Conservation (phyloP, 208 protist genomes). For the Acanthamoeba culbertsoni region DNA sequence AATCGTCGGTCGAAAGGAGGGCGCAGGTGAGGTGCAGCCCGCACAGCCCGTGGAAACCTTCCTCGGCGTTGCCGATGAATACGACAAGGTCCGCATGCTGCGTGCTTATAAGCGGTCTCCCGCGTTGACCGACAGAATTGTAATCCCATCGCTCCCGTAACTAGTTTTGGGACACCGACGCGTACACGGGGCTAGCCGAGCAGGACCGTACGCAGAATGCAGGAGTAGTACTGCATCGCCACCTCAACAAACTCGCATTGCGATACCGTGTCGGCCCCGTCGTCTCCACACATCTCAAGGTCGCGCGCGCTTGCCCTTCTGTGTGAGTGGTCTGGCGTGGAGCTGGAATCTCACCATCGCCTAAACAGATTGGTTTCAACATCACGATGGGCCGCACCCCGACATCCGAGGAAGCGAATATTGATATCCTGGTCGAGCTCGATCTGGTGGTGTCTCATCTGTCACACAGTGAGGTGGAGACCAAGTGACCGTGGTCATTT, state of each 20-base stretch:
- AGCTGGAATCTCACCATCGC: no score
- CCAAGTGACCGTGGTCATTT: neutral
- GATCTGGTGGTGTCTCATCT: neutral
- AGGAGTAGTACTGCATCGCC: neutral
- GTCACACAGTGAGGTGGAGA: neutral
- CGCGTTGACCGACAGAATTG: neutral
- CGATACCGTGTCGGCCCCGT: neutral
- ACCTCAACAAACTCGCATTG: neutral
- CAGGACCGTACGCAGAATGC: neutral
- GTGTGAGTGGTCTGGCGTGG: no score
- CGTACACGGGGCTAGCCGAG: neutral
- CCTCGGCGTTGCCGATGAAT: slow-evolving; percentile 14
- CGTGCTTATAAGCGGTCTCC: neutral
- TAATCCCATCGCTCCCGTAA: neutral
- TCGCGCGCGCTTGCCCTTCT: neutral
- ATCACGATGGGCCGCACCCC: neutral
- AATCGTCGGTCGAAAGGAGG: neutral
- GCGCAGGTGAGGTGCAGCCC: neutral
- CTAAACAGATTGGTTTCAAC: neutral
- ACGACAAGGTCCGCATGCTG: neutral
- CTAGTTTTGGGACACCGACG: slow-evolving; percentile 41
- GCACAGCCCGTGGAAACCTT: slow-evolving; percentile 2
- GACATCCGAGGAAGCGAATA: neutral
- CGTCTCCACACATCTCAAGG: neutral
- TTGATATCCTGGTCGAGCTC: neutral